phyloP scores from a whole-genome alignment of 1,284 basidiomycete genomes.

The Cerrena zonata region DNA sequence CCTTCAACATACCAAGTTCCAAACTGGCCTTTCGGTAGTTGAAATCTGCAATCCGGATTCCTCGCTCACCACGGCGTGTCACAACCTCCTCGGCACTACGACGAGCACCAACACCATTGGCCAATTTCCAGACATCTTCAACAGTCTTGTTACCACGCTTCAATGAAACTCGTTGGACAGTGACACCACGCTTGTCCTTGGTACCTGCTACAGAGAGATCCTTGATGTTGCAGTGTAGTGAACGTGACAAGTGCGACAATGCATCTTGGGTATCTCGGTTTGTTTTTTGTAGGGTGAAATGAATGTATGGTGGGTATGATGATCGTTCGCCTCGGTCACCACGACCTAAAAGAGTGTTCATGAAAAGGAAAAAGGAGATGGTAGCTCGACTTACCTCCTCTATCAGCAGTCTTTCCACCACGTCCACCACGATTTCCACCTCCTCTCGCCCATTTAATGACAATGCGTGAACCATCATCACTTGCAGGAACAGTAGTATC shows the following conservation, averaged over 20 bases:
- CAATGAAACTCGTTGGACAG: constrained; percentile 86
- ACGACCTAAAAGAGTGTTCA: constrained; percentile 24
- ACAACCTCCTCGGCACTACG: constrained; percentile 55
- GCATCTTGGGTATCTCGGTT: constrained; percentile 97
- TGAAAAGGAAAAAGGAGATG: constrained; percentile 7
- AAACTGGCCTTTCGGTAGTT: constrained; percentile 76
- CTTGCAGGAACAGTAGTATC: constrained; percentile 43
- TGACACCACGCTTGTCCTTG: constrained; percentile 97
- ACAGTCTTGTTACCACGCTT: constrained; percentile 75
- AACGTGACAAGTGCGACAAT: constrained; percentile 71
- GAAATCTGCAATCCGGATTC: constrained; percentile 84
- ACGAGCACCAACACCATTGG: constrained; percentile 62
- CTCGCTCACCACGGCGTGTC: constrained; percentile 78
- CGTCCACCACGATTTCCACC: constrained; percentile 41
- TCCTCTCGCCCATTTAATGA: constrained; percentile 66
- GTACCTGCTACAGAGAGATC: constrained; percentile 91
- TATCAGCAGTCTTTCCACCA: constrained; percentile 34
- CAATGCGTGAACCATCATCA: constrained; percentile 64
- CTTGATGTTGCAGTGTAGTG: constrained; percentile 68
- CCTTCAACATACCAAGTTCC: constrained; percentile 91
- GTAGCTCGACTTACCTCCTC: constrained; percentile 28
- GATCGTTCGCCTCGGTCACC: constrained; percentile 47
- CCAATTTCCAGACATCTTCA: constrained; percentile 78
- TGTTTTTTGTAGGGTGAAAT: constrained; percentile 95
- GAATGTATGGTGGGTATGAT: constrained; percentile 83